phyloP scores from a whole-genome alignment of 805 yeast species.

The Saturnispora saitoi region DNA sequence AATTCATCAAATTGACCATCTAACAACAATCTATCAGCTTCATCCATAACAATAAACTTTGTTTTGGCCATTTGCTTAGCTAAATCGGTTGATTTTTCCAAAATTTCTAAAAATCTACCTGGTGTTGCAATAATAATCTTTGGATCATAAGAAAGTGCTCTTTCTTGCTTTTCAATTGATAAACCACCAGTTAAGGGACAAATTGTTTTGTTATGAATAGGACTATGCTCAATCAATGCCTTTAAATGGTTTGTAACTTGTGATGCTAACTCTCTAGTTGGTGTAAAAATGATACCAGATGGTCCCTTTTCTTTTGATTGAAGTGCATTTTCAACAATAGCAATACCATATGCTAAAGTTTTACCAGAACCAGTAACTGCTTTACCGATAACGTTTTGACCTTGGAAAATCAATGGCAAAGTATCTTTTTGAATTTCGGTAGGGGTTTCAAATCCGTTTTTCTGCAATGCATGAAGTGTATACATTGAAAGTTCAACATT shows the following conservation, averaged over 20 bases:
- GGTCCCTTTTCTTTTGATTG: constrained; percentile 31
- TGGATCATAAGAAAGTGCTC: constrained; percentile 66
- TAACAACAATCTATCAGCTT: constrained; percentile 90
- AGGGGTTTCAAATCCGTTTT: constrained; percentile 55
- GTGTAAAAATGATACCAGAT: constrained; percentile 77
- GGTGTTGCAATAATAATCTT: constrained; percentile 90
- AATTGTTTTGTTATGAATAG: constrained; percentile 40
- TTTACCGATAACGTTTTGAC: constrained; percentile 83
- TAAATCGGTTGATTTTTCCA: constrained; percentile 50
- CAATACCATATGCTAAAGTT: constrained; percentile 91
- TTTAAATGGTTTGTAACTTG: constrained; percentile 82
- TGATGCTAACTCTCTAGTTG: constrained; percentile 93
- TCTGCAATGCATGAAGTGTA: constrained; percentile 52
- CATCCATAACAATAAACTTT: constrained; percentile 68
- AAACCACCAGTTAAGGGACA: constrained; percentile 89
- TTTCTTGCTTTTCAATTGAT: constrained; percentile 86
- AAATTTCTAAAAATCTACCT: constrained; percentile 79
- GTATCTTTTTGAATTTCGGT: constrained; percentile 76
- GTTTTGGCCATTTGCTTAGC: constrained; percentile 36
- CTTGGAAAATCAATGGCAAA: constrained; percentile 65
- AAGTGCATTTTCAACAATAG: constrained; percentile 62
- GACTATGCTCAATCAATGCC: constrained; percentile 43
- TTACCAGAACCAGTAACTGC: constrained; percentile 98
- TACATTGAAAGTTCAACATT: constrained; percentile 41
- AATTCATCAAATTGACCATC: constrained; percentile 96